A percentile compares a stretch with the other conserved stretches of the same genome.
Evolutionary conservation across 352 stramenopile genomes (phyloP).

Genomic region (Pythium phragmitis): DNA sequence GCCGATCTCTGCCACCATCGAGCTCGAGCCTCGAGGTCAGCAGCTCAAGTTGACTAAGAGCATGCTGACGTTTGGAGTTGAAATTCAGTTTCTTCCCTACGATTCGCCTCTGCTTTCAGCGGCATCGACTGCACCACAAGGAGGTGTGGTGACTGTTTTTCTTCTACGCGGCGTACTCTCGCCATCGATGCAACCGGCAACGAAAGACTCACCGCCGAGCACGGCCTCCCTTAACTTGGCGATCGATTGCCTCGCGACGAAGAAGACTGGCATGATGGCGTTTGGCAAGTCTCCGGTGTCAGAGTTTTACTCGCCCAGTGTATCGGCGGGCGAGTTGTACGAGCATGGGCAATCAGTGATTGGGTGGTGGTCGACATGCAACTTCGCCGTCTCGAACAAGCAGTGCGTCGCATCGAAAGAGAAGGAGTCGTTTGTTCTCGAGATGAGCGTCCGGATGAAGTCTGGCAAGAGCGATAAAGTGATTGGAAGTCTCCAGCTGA

Average conservation of each 20-base stretch:
- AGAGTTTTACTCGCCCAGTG: slow-evolving; percentile 17
- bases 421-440: slow-evolving; percentile 36
- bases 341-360: slow-evolving; percentile 11
- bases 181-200: not conserved
- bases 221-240: slow-evolving; percentile 8
- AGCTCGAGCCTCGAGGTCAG: slow-evolving; percentile 3
- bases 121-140: slow-evolving; percentile 13
- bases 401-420: slow-evolving; percentile 32
- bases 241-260: slow-evolving; percentile 27
- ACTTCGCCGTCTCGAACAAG: slow-evolving; percentile 20
- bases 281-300: slow-evolving; percentile 19
- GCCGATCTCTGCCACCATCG: not conserved
- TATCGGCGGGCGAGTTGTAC: not conserved
- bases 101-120: slow-evolving; percentile 19
- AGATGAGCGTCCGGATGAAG: slow-evolving; percentile 26
- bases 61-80: slow-evolving; percentile 15
- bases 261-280: slow-evolving; percentile 30
- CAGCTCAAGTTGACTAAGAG: slow-evolving; percentile 11
- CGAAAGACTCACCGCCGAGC: slow-evolving; percentile 4
- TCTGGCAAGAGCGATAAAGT: slow-evolving; percentile 20
- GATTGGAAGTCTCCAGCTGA: slow-evolving; percentile 37
- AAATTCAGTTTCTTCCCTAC: slow-evolving; percentile 29
- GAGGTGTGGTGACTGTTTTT: slow-evolving; percentile 31
- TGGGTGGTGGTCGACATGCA: slow-evolving; percentile 26
- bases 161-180: slow-evolving; percentile 23